Base-by-base conservation (phyloP, 2,329 filamentous ascomycete species). In the Eurotiales sp. region DNA sequence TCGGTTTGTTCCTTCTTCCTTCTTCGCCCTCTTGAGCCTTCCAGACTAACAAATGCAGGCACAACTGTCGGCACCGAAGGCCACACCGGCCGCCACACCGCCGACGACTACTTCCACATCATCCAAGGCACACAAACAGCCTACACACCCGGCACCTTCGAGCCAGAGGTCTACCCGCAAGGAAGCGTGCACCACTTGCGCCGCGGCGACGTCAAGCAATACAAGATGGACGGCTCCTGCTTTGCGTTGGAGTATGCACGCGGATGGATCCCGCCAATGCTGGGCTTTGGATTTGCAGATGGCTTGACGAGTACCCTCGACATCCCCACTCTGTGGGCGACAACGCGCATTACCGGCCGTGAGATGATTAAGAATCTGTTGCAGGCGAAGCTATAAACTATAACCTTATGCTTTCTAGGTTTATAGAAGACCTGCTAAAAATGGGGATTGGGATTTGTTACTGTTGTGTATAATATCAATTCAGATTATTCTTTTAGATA, bases 91-190 rank as follows among this genome's bases (percentile, higher is more conserved):
- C 87, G 90, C 46, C 90, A 95, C 78, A 92, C 89, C 11, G 90
- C 90, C 14, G 88, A 95, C 72, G 90, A 96, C 77, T 96, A 93
- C 78, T 96, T 96, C 79, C 83, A 91, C 77, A 95, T 96, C 77
- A 78, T 96, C 27, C 61, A 66, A 36, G 68, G 68, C 49, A 68
- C 68, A 22, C 67, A 71, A 55, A 59, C 70, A 23, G 67, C 68
- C 55, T 71, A 67, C 58, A 61, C 64, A 4, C 68, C 68, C n/a
- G 68, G 68, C 36, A 51, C 57, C 42, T 71, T 61, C 62, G 67
- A 69, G 52, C 59, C 68, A 14, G 68, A 71, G 57, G 60, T 66
- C 43, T 71, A 71, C 59, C 67, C 67, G 14, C 60, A 64, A 46
- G 68, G 68, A 25, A 64, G 58, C 55, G 68, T 71, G 15, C 67